phyloP scores from a whole-genome alignment of 2,329 filamentous ascomycete genomes.

The Coniella vitis region DNA sequence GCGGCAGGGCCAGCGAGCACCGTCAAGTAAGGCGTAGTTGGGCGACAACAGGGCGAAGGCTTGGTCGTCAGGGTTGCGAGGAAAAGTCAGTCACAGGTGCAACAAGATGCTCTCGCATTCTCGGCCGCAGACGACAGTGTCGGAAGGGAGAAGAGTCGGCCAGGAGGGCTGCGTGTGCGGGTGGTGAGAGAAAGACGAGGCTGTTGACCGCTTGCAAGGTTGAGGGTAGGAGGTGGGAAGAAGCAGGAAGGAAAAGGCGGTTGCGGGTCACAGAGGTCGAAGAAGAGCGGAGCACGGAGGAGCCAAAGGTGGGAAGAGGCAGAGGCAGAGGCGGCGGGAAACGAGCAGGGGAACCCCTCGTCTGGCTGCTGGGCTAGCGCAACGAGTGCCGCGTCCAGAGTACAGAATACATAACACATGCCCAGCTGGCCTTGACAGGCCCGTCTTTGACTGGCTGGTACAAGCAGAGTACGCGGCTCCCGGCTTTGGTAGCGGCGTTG shows the following conservation, averaged over 20 bases:
- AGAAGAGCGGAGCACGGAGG: conserved; percentile 2
- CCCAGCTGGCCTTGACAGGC: not conserved
- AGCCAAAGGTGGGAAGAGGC: conserved; percentile 10
- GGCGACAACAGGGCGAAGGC: not conserved
- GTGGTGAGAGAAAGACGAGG: not conserved
- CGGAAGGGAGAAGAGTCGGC: not conserved
- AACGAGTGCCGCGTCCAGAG: conserved; percentile 13
- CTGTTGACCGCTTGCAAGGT: conserved; percentile 5
- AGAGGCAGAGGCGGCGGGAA: conserved; percentile 15
- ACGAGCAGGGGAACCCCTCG: conserved; percentile 15
- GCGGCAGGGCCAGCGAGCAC: conserved; percentile 1
- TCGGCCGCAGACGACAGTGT: not conserved
- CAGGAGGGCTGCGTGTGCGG: not conserved
- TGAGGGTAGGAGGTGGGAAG: not conserved
- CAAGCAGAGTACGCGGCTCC: conserved; percentile 3
- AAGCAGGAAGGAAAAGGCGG: conserved; percentile 7
- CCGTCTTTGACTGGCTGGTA: too few species aligned
- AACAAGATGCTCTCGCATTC: not conserved
- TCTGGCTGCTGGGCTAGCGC: conserved; percentile 13
- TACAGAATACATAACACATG: too few species aligned
- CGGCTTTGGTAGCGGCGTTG: too few species aligned
- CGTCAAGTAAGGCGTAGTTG: not conserved
- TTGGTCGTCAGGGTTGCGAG: not conserved
- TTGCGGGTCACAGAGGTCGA: conserved; percentile 4
- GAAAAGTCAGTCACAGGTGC: not conserved